Conservation (phyloP, 192 early-diverging fungal genomes). For the Dissophora globulifera region DNA sequence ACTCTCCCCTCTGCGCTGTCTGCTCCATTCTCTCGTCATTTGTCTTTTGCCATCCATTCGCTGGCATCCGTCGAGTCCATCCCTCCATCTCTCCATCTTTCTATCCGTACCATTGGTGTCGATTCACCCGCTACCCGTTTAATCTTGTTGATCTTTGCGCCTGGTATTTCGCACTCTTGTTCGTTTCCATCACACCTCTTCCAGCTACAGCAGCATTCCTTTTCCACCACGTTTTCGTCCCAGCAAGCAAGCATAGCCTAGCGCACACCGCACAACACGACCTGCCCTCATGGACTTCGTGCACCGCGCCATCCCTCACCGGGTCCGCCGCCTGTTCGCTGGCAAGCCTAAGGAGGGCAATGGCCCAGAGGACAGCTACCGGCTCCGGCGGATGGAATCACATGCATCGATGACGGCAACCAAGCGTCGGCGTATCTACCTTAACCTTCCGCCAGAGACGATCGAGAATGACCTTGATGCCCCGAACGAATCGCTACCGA, state of each 20-base stretch:
- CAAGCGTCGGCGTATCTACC: conserved; percentile 48
- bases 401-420: conserved; percentile 46
- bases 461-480: conserved; percentile 47
- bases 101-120: not conserved
- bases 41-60: not conserved
- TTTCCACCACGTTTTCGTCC: no score
- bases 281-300: conserved; percentile 32
- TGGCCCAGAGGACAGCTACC: conserved; percentile 52
- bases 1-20: no score
- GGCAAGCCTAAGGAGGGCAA: conserved; percentile 24
- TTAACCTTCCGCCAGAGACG: conserved; percentile 49
- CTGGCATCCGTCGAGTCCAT: no score
- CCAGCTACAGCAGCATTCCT: no score
- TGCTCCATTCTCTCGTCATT: not conserved
- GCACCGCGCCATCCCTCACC: conserved; percentile 46
- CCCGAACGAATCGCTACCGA: conserved; percentile 32
- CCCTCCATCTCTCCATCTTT: not conserved
- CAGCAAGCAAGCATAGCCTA: no score
- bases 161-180: no score
- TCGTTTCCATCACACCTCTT: no score
- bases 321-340: conserved; percentile 34
- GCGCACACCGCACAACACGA: not conserved
- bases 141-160: no score
- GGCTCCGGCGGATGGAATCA: conserved; percentile 49
- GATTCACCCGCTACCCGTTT: no score